Base-by-base conservation (phyloP, 73 alveolate species). In the Symbiodinium natans region DNA sequence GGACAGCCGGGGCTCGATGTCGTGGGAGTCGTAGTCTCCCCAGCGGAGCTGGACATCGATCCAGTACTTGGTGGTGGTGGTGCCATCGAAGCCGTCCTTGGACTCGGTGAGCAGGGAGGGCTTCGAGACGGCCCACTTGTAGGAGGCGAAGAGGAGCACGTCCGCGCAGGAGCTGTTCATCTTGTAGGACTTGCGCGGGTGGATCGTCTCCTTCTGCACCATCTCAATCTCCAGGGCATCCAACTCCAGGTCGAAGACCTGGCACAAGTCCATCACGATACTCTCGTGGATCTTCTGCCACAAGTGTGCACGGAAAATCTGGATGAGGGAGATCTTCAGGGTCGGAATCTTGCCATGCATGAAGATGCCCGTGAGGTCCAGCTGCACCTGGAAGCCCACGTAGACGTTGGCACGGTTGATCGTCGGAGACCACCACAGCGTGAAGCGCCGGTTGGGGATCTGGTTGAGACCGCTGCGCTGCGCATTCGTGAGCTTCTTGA, bases 321-420 rank as follows among this genome's bases (percentile, higher is more conserved):
- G 99, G 97, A 99, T 99, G 95, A 99, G 99, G 2, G 99, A 99
- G 41, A 99, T 99, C 99, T 99, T 99, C 71, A 99, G 99, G 41
- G 99, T 99, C 39, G 99, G 99, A 86, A 99, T 99, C 99, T 99
- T 99, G 40, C 99, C 99, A 95, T 99, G 99, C 99, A 99, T 99
- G 99, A 99, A 99, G 83, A 99, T 99, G 56, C 99, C 99, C n/a
- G 99, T 99, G 68, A 99, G 99, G 99, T 99, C 99, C 80, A 99
- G 98, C 99, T 99, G 99, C 56, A 99, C 99, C 99, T 99, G 99
- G 99, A 99, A 99, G 82, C 99, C 99, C 34, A 99, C 99, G 98
- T 99, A 99, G 42, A 99, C 99, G 99, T 99, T 99, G 99, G 99
- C 99, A 93, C 99, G 99, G 99, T 99, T 99, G 93, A 99, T 99